Evolutionary conservation across 108 stramenopile species (phyloP).

Genomic region (Stephanodiscus triporus): DNA sequence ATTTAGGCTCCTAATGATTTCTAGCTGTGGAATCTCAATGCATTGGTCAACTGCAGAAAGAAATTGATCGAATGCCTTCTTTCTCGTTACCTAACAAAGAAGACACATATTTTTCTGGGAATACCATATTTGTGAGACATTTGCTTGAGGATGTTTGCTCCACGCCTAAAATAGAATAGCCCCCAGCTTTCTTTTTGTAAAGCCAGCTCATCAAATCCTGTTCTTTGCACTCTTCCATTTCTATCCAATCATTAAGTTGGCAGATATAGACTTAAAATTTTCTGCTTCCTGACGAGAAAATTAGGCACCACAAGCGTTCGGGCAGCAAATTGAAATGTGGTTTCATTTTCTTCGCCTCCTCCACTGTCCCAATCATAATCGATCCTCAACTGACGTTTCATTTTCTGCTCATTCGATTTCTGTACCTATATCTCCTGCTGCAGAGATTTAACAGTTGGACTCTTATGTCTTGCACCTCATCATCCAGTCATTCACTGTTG

Average conservation of each 20-base stretch:
- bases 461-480: no score
- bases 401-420: no score
- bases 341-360: no score
- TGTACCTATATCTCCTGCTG: no score
- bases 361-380: no score
- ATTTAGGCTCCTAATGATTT: conserved; percentile 93
- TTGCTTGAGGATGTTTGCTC: conserved; percentile 90
- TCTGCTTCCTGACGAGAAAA: conserved; percentile 69
- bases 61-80: conserved; percentile 90
- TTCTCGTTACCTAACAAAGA: conserved; percentile 94
- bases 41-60: conserved; percentile 91
- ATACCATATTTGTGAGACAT: conserved; percentile 59
- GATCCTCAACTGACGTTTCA: no score
- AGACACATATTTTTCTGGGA: conserved; percentile 78
- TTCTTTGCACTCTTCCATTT: conserved; percentile 87
- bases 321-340: no score
- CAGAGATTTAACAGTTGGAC: no score
- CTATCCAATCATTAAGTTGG: conserved; percentile 87
- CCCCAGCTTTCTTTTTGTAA: conserved; percentile 58
- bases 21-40: conserved; percentile 96
- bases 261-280: conserved; percentile 85
- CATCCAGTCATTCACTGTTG: no score
- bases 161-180: conserved; percentile 87
- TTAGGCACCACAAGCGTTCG: conserved; percentile 88
- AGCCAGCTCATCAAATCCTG: conserved; percentile 76